Evolutionary conservation across 148 eudicot genomes (phyloP), one percentile per base, ranked within the genome.

Genomic region (Beta vulgaris): DNA sequence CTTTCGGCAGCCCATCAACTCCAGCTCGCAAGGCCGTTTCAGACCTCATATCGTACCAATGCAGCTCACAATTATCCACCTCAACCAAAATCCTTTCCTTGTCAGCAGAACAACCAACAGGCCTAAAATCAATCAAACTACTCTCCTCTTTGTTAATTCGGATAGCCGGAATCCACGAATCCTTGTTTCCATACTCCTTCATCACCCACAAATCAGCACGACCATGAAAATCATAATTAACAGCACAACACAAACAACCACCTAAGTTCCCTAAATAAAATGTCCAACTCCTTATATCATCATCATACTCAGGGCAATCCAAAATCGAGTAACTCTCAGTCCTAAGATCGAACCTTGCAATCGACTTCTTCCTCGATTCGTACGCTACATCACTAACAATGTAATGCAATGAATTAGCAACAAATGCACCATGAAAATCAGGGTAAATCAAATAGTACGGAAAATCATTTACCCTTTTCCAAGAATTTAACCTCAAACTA

Each of bases 171-270:
- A 19, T 62, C 81, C 81, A 78, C 25, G 77, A 64, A 4, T 78
- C 62, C 35, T 49, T 44, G 51, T 55, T 62, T 10, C 81, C 81
- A 73, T 78, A 78, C 62, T 78, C 81, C 42, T 44, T 72, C 81
- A 78, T 78, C 16, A 78, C 57, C 81, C 81, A 78, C 34, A 73
- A 43, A 69, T 67, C 76, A 53, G 67, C 76, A 2, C 64, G 25
- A 28, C 55, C 43, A 21, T 23, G 53, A 25, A 34, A 67, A 49
- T 25, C 53, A 67, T 58, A 63, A 74, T 68, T 43, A 34, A 49
- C 53, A 77, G 68, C 25, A 21, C 73, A 71, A 34, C 81, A 72
- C 36, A 73, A 59, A 51, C 46, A 55, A 34, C 68, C 77, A 43
- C 59, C 71, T n/a, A 73, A 43, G 3, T 55, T 55, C 40, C 57